Evolutionary conservation across 2,329 filamentous ascomycete genomes (phyloP).

Genomic region (Didymella segeticola): DNA sequence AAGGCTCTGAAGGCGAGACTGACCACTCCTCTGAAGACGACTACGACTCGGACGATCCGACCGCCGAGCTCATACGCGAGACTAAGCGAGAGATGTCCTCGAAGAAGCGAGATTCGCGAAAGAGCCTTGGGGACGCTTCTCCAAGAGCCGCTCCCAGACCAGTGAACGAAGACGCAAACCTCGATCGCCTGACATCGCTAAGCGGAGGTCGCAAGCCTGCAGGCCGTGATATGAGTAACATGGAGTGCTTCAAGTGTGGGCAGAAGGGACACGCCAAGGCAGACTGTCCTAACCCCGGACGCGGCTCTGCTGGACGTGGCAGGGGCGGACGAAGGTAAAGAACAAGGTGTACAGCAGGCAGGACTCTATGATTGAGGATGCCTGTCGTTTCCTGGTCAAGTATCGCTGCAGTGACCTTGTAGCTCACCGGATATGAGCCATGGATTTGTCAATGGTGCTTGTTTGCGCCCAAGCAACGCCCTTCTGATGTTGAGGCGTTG

Average conservation of each 20-base stretch:
- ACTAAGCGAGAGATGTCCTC: conserved; percentile 54
- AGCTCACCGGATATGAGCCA: background rate
- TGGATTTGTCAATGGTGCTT: background rate
- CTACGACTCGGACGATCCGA: conserved; percentile 52
- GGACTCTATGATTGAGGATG: background rate
- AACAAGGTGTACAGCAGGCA: background rate
- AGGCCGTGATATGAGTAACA: conserved; percentile 40
- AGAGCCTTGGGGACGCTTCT: conserved; percentile 53
- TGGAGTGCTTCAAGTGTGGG: conserved; percentile 68
- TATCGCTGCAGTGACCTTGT: background rate
- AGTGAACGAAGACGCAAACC: conserved; percentile 68
- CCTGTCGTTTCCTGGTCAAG: background rate
- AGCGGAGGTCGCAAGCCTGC: conserved; percentile 44
- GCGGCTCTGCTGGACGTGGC: conserved; percentile 36
- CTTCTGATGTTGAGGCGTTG: background rate
- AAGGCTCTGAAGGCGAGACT: conserved; percentile 34
- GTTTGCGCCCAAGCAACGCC: background rate
- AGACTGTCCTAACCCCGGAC: conserved; percentile 58
- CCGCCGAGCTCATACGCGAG: conserved; percentile 54
- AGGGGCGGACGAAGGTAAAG: conserved; percentile 30
- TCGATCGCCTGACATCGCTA: conserved; percentile 69
- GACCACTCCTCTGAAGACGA: conserved; percentile 46
- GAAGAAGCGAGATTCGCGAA: conserved; percentile 52
- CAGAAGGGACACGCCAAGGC: conserved; percentile 65
- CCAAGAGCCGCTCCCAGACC: conserved; percentile 63